Base-by-base conservation (phyloP, 2,329 filamentous ascomycete genomes). In the Aspergillus sp. region DNA sequence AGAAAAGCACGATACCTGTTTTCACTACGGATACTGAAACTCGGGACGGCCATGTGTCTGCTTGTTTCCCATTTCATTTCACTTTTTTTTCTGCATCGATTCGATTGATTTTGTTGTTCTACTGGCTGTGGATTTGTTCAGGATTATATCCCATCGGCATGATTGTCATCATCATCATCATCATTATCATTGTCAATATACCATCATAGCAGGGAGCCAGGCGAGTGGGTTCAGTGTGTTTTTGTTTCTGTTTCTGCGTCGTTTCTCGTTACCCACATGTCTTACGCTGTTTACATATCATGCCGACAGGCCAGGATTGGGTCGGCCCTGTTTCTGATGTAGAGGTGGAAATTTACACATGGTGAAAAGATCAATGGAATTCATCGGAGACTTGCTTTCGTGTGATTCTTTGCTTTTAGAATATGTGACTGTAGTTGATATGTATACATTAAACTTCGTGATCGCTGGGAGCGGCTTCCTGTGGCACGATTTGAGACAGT, bases 131-230 rank as follows among this genome's bases (percentile, higher is more conserved):
- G 47, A 56, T 56, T 58, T 53, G 51, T 52, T 57, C 53, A 55
- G 43, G 40, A 59, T 55, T 54, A 58, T 55, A 56, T 61, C 45
- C 51, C 49, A 55, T 53, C 52, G 52, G 57, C 57, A 58, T 53
- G 49, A 53, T 57, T 53, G 45, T 56, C 47, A 54, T 34, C 21
- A 10, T 51, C 13, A 10, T 51, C 13, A 41, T 53, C 40, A 51
- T 58, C 48, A 57, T 60, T 57, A 58, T 58, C 55, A 59, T 59
- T 56, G 56, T 58, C 57, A 55, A 59, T 62, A 63, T 63, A 63
- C 60, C 60, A 63, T 59, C 61, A 62, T 64, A 64, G 61, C 61
- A 64, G 58, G 61, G 61, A 58, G 61, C 61, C 52, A 58, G 61
- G 61, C 61, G 61, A 64, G 60, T 58, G 54, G 57, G 59, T 59